phyloP scores from a whole-genome alignment of 441 rosid species.

The Brassica hybrid region DNA sequence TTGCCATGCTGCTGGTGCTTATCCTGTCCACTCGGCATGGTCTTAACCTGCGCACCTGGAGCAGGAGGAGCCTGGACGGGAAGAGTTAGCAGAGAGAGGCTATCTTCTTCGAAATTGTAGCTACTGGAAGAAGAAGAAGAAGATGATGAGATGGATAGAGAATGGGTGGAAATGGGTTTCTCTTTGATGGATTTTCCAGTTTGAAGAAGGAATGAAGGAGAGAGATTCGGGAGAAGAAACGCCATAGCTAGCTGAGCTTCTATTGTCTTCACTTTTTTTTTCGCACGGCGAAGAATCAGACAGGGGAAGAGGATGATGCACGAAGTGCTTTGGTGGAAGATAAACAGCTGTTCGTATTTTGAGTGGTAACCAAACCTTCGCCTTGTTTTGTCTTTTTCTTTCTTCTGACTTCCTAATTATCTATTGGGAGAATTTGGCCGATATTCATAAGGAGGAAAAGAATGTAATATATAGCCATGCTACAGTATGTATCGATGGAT shows the following conservation, averaged over 20 bases:
- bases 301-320: not conserved
- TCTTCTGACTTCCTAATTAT: not conserved
- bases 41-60: conserved; percentile 46
- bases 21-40: conserved; percentile 37
- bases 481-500: no score
- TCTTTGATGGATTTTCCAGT: conserved; percentile 50
- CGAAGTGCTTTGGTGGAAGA: conserved; percentile 6
- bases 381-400: not conserved
- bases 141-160: not conserved
- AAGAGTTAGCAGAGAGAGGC: conserved; percentile 37
- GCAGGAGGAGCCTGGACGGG: conserved; percentile 49
- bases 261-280: not conserved
- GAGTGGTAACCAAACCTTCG: not conserved
- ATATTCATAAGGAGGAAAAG: no score
- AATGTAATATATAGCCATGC: no score
- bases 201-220: conserved; percentile 55
- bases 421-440: not conserved
- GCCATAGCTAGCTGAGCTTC: conserved; percentile 53
- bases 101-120: conserved; percentile 16
- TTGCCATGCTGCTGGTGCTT: conserved; percentile 43
- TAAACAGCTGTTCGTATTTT: conserved; percentile 1
- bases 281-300: conserved; percentile 1
- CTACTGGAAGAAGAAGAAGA: conserved; percentile 3
- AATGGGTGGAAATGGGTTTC: conserved; percentile 27
- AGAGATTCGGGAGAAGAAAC: conserved; percentile 70